Evolutionary conservation across 768 basidiomycete genomes (phyloP).

Genomic region (Rhizopogon vinicolor): DNA sequence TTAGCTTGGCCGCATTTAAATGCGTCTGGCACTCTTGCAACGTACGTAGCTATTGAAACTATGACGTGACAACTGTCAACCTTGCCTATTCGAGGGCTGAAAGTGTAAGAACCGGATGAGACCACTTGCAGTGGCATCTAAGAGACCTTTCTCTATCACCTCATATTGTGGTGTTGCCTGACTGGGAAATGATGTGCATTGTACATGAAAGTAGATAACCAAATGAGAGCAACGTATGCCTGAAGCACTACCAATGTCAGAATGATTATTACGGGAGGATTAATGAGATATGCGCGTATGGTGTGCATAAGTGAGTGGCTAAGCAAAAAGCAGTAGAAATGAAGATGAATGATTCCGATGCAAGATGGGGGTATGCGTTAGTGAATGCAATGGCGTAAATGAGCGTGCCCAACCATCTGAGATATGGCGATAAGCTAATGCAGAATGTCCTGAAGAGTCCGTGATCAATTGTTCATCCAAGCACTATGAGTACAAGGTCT

Average conservation of each 20-base stretch:
- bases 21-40: too few species aligned
- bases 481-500: slow-evolving; percentile 16
- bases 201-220: slow-evolving; percentile 4
- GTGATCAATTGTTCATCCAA: neutral
- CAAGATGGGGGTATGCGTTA: slow-evolving; percentile 22
- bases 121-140: too few species aligned
- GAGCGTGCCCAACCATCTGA: slow-evolving; percentile 8
- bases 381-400: slow-evolving; percentile 13
- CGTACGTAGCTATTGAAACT: too few species aligned
- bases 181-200: neutral
- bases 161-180: too few species aligned
- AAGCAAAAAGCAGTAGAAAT: neutral
- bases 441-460: slow-evolving; percentile 6
- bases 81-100: too few species aligned
- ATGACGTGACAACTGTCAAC: too few species aligned
- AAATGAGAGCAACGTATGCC: neutral
- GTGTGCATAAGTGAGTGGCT: slow-evolving; percentile 2
- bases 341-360: slow-evolving; percentile 11
- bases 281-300: slow-evolving; percentile 4
- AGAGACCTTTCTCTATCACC: too few species aligned
- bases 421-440: slow-evolving; percentile 3
- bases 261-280: neutral
- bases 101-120: too few species aligned
- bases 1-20: too few species aligned
- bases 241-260: neutral